Evolutionary conservation across 768 basidiomycete species (phyloP).

Genomic region (Suillus subalutaceus): DNA sequence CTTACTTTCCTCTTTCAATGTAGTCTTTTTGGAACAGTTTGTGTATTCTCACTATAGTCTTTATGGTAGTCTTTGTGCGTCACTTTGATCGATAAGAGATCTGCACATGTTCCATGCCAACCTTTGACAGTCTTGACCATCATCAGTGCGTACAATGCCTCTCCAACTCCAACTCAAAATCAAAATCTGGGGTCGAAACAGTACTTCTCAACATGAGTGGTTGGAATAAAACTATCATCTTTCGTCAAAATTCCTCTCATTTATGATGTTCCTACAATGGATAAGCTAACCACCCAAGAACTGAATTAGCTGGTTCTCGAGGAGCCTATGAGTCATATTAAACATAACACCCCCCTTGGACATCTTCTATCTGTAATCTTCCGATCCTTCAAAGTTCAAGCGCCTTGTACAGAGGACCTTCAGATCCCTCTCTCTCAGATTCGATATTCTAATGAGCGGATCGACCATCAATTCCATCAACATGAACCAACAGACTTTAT

Average conservation of each 20-base stretch:
- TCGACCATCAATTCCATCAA: background rate
- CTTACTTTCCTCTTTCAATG: background rate
- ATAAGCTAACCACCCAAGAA: background rate
- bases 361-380: background rate
- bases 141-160: too few relatives aligned
- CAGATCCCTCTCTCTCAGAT: background rate
- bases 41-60: too few relatives aligned
- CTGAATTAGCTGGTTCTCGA: background rate
- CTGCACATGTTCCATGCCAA: too few relatives aligned
- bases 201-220: background rate
- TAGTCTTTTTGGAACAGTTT: background rate
- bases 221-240: background rate
- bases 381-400: background rate
- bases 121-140: too few relatives aligned
- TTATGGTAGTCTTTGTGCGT: too few relatives aligned
- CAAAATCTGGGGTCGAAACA: too few relatives aligned
- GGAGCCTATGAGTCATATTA: background rate
- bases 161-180: too few relatives aligned
- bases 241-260: background rate
- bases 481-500: background rate
- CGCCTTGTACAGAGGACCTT: background rate
- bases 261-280: background rate
- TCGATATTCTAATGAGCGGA: background rate
- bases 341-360: background rate
- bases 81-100: too few relatives aligned